phyloP scores from a whole-genome alignment of 768 basidiomycete species.

The Mrakia hoshinonis region DNA sequence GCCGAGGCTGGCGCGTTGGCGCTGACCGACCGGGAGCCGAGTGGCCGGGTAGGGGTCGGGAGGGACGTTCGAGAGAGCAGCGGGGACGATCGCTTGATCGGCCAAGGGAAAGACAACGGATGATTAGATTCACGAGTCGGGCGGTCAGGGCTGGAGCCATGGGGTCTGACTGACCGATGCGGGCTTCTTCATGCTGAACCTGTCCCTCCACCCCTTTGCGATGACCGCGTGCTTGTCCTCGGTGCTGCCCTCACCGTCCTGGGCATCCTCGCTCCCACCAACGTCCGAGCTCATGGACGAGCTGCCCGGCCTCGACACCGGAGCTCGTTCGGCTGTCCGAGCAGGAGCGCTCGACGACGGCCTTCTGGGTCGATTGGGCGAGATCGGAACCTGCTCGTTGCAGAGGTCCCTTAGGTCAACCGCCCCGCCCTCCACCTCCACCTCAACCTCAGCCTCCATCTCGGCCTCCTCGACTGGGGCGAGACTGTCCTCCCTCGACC shows the following conservation, averaged over 20 bases:
- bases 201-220: conserved; percentile 24
- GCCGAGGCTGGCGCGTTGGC: neutral
- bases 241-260: neutral
- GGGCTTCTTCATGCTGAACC: conserved; percentile 18
- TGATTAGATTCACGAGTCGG: no score
- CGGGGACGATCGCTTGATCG: neutral
- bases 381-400: neutral
- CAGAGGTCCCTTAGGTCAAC: conserved; percentile 11
- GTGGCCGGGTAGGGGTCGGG: neutral
- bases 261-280: neutral
- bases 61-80: neutral
- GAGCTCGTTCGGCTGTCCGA: no score
- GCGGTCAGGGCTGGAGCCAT: no score
- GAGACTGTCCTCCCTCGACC: neutral
- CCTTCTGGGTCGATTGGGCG: neutral
- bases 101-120: neutral
- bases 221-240: conserved; percentile 3
- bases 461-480: neutral
- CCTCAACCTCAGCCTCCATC: neutral
- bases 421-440: neutral
- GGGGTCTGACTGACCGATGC: neutral
- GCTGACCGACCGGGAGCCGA: neutral
- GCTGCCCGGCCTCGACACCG: no score
- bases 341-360: neutral
- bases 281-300: neutral